Base-by-base conservation (phyloP, 192 early-diverging fungal species). In the Globomyces pollinis-pini region DNA sequence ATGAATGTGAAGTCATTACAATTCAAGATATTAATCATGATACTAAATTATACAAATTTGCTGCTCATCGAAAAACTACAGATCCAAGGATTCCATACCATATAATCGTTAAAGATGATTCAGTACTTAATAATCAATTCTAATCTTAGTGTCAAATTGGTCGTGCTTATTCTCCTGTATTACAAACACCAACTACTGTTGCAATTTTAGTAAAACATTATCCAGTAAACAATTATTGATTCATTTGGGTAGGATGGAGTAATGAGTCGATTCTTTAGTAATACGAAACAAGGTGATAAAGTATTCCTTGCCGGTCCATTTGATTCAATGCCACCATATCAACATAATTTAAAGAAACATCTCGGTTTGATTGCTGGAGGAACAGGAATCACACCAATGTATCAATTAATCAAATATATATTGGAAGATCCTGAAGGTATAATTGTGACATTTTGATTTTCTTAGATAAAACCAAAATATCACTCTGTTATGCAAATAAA, bases 361-460 rank as follows among this genome's bases (percentile, higher is more conserved):
- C 75, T 94, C 39, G 86, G 83, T 24, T 59, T 76, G 77, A 85
- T 93, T 77, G 93, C 93, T 34, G 90, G 91, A 29, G 93, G 93
- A 51, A 91, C 93, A 44, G 93, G 76, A 2, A 88, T 97, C 61
- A 93, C 94, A 0, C 94, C 94, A 45, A 97, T 97, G 94, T 79
- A 88, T 55, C 92, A 89, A 84, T 85, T 98, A 57, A 88, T 96
- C 44, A 88, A 89, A 45, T 84, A 86, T 28, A 80, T 95, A 23
- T 59, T 88, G 55, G 81, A 83, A 50, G 89, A 98, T 71, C 90
- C 90, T 20, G n/a, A n/a, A n/a, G n/a, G n/a, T n/a, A n/a, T n/a
- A n/a, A n/a, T n/a, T n/a, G n/a, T n/a, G n/a, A n/a, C n/a, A n/a
- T n/a, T n/a, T n/a, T n/a, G n/a, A n/a, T n/a, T n/a, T n/a, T n/a